Percentiles rank a stretch among this genome's conserved stretches.
These are phyloP conservation scores for Talaromyces sp. DNA, from an alignment of 2,329 filamentous ascomycete genomes.

Conservation along the genomic window DNA sequence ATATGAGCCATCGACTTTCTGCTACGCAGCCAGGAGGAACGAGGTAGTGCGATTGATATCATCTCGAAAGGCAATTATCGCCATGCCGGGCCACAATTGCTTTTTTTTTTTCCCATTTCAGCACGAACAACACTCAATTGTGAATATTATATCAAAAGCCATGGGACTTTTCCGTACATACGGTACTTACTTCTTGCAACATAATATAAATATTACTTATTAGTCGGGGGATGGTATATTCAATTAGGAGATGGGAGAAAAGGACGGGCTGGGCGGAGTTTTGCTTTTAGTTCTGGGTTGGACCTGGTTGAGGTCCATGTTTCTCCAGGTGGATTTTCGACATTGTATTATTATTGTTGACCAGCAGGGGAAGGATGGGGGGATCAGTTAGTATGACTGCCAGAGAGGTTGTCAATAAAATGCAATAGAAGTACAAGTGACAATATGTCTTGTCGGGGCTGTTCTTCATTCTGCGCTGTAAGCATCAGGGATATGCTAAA, in stretches of 20 bases:
- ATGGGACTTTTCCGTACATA: background rate
- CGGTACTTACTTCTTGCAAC: background rate
- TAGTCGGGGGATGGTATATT: background rate
- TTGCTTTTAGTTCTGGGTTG: background rate
- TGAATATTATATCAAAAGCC: background rate
- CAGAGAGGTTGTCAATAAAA: background rate
- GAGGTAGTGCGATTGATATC: background rate
- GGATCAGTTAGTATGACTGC: background rate
- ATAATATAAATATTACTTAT: background rate
- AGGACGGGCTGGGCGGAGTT: background rate
- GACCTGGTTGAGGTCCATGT: background rate
- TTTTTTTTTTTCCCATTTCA: background rate
- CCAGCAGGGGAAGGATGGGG: background rate
- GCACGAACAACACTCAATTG: background rate
- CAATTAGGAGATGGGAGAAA: background rate
- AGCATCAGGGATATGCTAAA: background rate
- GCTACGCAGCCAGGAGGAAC: slow-evolving; percentile 1
- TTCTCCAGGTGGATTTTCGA: background rate
- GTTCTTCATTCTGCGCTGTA: background rate
- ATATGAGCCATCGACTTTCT: slow-evolving; percentile 6
- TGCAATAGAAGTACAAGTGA: background rate
- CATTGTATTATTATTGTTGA: background rate
- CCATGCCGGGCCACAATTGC: background rate
- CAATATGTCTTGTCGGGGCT: background rate
- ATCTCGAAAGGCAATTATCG: background rate